Base-by-base conservation (phyloP, 805 yeast species). In the Lachancea sp. region DNA sequence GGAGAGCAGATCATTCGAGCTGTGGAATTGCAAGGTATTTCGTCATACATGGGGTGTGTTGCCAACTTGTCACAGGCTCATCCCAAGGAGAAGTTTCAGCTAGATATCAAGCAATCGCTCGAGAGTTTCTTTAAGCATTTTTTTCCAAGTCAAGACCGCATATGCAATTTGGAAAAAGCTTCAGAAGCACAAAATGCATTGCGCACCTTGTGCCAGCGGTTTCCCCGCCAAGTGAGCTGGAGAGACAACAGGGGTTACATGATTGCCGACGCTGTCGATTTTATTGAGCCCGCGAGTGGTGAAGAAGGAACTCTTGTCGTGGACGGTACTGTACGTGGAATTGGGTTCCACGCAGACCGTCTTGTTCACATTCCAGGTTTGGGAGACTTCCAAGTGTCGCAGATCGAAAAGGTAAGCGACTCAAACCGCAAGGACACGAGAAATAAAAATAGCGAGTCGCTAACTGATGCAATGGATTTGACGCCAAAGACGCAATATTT, bases 1-100 rank as follows among this genome's bases (percentile, higher is more conserved):
- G 98, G 98, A 40, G 99, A 93, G 67, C 90, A 87, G 57, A 79
- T 90, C 25, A 72, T 93, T 46, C 79, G 98, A 66, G 86, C 96
- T 1, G 74, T 90, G 30, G 88, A 86, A 58, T 76, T 90, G 12
- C 99, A 95, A 69, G 98, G 98, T 71, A 83, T 90, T 12, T 82
- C 95, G 0, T 78, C 88, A 3, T 81, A 81, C 1, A 69, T 84
- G 45, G 93, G 95, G 25, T 87, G 86, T 10, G 77, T 90, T 22
- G 79, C 93, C 7, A 87, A 88, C 56, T 61, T 89, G 29, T 77
- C 82, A 1, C 59, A 75, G 2, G 77, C 80, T 1, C 85, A 79
- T 53, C 81, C 84, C 34, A 84, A 83, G 64, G 80, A 76, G 57
- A 87, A 87, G 59, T 77, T 84, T 54, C 96, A 87, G 62, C 63